Evolutionary conservation across 73 alveolate genomes (phyloP).

Genomic region (Durusdinium trenchii): DNA sequence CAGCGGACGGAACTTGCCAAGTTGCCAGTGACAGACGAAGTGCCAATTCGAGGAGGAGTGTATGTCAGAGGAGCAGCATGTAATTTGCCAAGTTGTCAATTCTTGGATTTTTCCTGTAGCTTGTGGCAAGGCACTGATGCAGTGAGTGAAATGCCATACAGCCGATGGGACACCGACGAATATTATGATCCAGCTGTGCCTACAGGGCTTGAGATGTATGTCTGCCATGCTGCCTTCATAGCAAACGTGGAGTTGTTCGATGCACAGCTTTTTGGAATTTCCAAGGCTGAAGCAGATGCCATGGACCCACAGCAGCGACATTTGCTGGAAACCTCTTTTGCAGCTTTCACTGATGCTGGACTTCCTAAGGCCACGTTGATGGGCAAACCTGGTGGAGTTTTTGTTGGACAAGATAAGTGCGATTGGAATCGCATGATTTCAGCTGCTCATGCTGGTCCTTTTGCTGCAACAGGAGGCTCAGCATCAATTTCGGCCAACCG

Average conservation of each 20-base stretch:
- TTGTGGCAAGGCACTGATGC: constrained; percentile 77
- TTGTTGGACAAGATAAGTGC: constrained; percentile 87
- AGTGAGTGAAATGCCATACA: constrained; percentile 75
- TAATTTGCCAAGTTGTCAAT: constrained; percentile 9
- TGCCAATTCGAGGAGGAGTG: not conserved
- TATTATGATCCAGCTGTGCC: constrained; percentile 77
- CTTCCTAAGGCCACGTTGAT: not conserved
- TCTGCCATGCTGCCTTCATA: constrained; percentile 86
- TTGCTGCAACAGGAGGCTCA: constrained; percentile 94
- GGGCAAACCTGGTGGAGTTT: constrained; percentile 66
- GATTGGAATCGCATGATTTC: constrained; percentile 95
- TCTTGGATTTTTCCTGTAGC: not conserved
- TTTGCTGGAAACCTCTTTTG: constrained; percentile 57
- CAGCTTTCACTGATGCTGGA: constrained; percentile 60
- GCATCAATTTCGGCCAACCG: constrained; percentile 91
- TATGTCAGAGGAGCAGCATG: constrained; percentile 72
- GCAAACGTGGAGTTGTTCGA: constrained; percentile 74
- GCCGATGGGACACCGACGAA: constrained; percentile 94
- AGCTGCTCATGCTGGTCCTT: constrained; percentile 94
- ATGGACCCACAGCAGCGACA: constrained; percentile 96
- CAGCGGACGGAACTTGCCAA: not conserved
- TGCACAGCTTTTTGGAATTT: constrained; percentile 64
- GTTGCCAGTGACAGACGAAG: not conserved
- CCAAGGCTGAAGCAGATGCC: constrained; percentile 70
- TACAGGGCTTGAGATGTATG: constrained; percentile 86